Evolutionary conservation across 2,329 filamentous ascomycete genomes (phyloP).

Genomic region (Chrysosporium queenslandicum): DNA sequence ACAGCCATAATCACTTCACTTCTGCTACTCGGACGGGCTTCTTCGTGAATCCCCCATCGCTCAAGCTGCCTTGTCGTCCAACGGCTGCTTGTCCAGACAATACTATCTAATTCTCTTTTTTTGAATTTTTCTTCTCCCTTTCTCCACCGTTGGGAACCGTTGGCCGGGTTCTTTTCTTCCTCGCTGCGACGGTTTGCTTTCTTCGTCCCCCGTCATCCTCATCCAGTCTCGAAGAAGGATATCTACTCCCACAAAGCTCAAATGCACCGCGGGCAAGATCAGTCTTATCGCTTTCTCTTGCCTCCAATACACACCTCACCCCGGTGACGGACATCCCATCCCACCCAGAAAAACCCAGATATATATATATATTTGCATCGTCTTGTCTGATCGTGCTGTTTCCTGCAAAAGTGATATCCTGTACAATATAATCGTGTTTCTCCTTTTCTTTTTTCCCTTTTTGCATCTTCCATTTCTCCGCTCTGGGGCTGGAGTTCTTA

Average conservation of each 20-base stretch:
- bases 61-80: too few relatives aligned
- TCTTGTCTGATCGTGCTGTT: too few relatives aligned
- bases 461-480: slow-evolving; percentile 16
- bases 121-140: too few relatives aligned
- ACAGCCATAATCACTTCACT: not conserved
- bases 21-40: too few relatives aligned
- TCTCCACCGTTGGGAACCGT: not conserved
- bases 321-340: slow-evolving; percentile 38
- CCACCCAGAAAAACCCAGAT: too few relatives aligned
- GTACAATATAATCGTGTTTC: slow-evolving; percentile 33
- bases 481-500: slow-evolving; percentile 14
- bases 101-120: too few relatives aligned
- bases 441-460: slow-evolving; percentile 18
- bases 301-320: slow-evolving; percentile 34
- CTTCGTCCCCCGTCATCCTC: not conserved
- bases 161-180: not conserved
- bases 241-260: slow-evolving; percentile 27
- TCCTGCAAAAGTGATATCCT: slow-evolving; percentile 35
- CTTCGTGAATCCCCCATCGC: too few relatives aligned
- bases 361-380: too few relatives aligned
- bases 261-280: slow-evolving; percentile 36
- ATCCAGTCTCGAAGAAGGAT: slow-evolving; percentile 16
- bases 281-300: slow-evolving; percentile 32
- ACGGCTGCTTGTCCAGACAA: too few relatives aligned
- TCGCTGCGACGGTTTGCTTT: not conserved